These are phyloP conservation scores for Bruguiera gymnorhiza DNA, from an alignment of 345 rosid genomes.

Conservation along the genomic window DNA sequence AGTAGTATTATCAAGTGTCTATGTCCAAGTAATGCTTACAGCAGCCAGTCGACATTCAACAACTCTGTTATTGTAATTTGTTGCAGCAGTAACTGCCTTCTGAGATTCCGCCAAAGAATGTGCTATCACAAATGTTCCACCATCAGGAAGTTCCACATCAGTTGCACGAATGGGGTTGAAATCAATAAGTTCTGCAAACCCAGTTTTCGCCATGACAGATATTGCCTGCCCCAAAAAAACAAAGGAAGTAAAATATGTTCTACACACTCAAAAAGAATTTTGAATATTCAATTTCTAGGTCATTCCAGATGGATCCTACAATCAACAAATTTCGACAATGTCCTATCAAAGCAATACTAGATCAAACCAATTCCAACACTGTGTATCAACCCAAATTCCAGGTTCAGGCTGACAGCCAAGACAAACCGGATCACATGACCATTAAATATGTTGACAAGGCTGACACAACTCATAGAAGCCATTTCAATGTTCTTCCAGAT, in stretches of 20 bases:
- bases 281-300: not conserved
- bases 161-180: constrained; percentile 96
- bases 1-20: not conserved
- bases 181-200: constrained; percentile 99
- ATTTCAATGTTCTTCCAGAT: not conserved
- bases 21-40: constrained; percentile 43
- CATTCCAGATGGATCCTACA: not conserved
- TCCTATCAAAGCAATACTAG: not conserved
- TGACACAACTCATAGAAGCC: not conserved
- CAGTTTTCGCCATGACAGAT: constrained; percentile 90
- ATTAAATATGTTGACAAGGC: not conserved
- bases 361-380: not conserved
- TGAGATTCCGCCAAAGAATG: constrained; percentile 94
- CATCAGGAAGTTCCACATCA: constrained; percentile 90
- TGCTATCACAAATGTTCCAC: constrained; percentile 93
- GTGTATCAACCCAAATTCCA: too few species aligned
- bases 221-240: constrained; percentile 56
- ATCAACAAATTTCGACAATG: not conserved
- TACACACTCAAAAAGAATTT: not conserved
- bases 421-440: not conserved
- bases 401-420: not conserved
- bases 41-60: constrained; percentile 95
- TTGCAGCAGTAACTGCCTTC: constrained; percentile 97
- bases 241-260: constrained; percentile 1
- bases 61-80: constrained; percentile 90